Base-by-base conservation (phyloP, 371 early-diverging fungal genomes). In the Batkoa obscura region DNA sequence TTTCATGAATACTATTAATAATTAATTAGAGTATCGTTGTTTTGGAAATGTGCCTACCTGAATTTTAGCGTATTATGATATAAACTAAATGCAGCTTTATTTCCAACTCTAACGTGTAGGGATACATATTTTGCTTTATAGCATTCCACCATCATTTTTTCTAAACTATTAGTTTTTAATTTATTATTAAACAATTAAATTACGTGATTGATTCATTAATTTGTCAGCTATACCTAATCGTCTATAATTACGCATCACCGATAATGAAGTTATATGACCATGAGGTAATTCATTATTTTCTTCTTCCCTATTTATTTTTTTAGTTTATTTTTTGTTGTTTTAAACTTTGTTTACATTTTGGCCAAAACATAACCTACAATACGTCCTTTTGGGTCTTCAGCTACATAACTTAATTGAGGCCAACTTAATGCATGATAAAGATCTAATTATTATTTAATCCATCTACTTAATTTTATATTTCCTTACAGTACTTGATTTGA, bases 291-390 rank as follows among this genome's bases (percentile, higher is more conserved):
- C 78, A 17, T 65, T 68, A 10, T 76, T 70, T 30, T 91, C 86
- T 61, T 90, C 90, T 58, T 94, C 96, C 80, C 90, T 91, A 60
- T 38, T 4, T 58, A 13, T 15, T 31, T 52, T 43, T 13, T 34
- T 43, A 39, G 23, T 0, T 32, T 38, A 23, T 23, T 23, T 23
- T 23, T 23, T 23, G 23, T 23, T 43, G 17, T n/a, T 12, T 35
- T 38, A 43, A 49, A 10, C 17, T 4, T 34, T 30, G 30, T 68
- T 64, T 81, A 90, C 95, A 97, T 87, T 62, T 97, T 97, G 2
- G 92, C 92, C 43, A 97, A 74, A 13, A 95, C 95, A 64, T 97
- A 97, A 23, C 98, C 98, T 41, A 94, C 88, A 54, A 97, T 81
- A 52, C 83, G 78, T 30, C 90, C 91, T 59, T 86, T 79, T 58